These are phyloP conservation scores for Cryoendolithus antarcticus DNA, from an alignment of 2,329 filamentous ascomycete genomes.

Conservation along the genomic window DNA sequence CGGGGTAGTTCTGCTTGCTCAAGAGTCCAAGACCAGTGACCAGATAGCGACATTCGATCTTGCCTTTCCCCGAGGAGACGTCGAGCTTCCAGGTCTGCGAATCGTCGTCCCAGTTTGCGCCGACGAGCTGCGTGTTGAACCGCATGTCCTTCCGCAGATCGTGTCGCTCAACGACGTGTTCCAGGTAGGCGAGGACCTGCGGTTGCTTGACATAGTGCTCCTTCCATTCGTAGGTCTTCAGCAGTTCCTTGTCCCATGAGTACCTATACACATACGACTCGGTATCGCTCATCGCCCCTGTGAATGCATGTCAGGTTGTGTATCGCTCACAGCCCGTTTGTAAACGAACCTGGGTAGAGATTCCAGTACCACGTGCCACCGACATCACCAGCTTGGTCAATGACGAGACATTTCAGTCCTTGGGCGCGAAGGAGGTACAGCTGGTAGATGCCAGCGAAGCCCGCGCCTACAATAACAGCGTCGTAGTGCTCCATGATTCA, in stretches of 20 bases:
- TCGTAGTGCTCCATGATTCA: constrained; percentile 7
- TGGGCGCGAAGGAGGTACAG: constrained; percentile 27
- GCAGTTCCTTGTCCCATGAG: constrained; percentile 19
- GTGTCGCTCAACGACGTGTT: constrained; percentile 22
- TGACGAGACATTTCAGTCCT: constrained; percentile 14
- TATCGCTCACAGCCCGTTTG: too few relatives aligned
- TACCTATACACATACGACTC: constrained; percentile 16
- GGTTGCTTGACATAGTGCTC: constrained; percentile 24
- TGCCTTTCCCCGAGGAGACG: constrained; percentile 12
- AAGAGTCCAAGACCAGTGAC: constrained; percentile 25
- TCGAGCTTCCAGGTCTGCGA: constrained; percentile 20
- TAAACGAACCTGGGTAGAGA: constrained; percentile 3
- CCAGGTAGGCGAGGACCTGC: constrained; percentile 24
- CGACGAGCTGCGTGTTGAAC: constrained; percentile 28
- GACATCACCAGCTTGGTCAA: constrained; percentile 18
- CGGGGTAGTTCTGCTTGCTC: constrained; percentile 21
- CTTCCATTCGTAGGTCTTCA: constrained; percentile 22
- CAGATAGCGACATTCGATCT: constrained; percentile 19
- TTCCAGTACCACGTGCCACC: constrained; percentile 23
- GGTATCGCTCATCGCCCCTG: constrained; percentile 31
- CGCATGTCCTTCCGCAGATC: constrained; percentile 27
- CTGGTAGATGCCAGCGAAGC: constrained; percentile 29
- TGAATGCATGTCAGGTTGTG: constrained; percentile 14
- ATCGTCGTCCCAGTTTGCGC: constrained; percentile 23
- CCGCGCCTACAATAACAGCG: constrained; percentile 25